A percentile compares a stretch with the other conserved stretches of the same genome.
These are phyloP conservation scores for Starmerella sirachaensis DNA, from an alignment of 805 yeast genomes.

Conservation along the genomic window DNA sequence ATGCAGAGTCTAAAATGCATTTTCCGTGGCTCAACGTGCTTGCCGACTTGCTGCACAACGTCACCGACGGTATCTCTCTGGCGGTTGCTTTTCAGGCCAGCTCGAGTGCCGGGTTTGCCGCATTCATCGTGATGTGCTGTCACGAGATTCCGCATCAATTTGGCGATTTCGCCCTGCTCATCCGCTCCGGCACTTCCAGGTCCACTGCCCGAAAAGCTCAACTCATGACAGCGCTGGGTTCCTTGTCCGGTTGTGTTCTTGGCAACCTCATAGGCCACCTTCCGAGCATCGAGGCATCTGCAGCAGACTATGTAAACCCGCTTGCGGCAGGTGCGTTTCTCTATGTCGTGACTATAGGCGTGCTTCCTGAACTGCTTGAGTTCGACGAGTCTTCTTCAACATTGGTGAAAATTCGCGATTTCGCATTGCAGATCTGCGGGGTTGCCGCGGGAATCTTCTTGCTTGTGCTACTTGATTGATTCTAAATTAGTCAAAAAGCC, in stretches of 20 bases:
- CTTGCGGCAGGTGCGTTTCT: conserved; percentile 68
- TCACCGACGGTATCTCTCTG: conserved; percentile 67
- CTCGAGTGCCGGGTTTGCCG: conserved; percentile 50
- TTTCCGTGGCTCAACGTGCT: conserved; percentile 39
- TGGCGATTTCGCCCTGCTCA: conserved; percentile 64
- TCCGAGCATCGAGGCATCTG: conserved; percentile 16
- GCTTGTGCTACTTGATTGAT: conserved; percentile 44
- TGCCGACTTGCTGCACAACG: conserved; percentile 62
- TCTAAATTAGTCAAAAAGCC: conserved; percentile 26
- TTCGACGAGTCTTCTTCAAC: conserved; percentile 24
- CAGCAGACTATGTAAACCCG: conserved; percentile 49
- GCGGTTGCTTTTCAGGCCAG: conserved; percentile 57
- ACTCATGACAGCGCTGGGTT: conserved; percentile 51
- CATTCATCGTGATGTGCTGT: conserved; percentile 57
- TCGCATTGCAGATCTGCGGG: conserved; percentile 38
- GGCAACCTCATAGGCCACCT: conserved; percentile 29
- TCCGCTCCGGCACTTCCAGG: conserved; percentile 57
- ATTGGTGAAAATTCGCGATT: conserved; percentile 29
- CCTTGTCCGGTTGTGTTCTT: conserved; percentile 49
- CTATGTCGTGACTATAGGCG: conserved; percentile 61
- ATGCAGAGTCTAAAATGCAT: not conserved
- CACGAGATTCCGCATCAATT: conserved; percentile 77
- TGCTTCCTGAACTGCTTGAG: conserved; percentile 60
- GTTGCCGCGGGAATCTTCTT: conserved; percentile 43
- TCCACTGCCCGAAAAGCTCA: conserved; percentile 57